Conservation (phyloP, 805 yeast genomes). For the Starmerella kuoi region DNA sequence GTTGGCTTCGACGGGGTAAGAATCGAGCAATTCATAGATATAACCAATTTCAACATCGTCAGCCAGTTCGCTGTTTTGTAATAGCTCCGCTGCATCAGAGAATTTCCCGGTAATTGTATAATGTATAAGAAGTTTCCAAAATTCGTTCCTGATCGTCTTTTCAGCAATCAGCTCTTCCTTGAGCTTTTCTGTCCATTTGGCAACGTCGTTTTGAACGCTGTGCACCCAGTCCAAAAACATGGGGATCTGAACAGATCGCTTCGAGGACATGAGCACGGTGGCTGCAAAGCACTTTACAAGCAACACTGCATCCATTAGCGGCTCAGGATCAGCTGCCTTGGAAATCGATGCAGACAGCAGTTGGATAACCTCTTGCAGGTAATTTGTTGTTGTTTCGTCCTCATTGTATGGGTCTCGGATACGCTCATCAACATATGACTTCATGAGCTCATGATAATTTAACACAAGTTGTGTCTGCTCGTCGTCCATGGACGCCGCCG, state of each 20-base stretch:
- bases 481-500: constrained; percentile 4
- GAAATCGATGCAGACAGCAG: constrained; percentile 5
- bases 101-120: constrained; percentile 8
- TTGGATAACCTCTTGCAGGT: constrained; percentile 7
- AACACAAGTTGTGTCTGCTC: constrained; percentile 10
- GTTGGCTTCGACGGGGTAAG: constrained; percentile 10
- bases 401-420: constrained; percentile 10
- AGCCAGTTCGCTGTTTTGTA: constrained; percentile 1
- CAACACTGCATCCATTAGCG: constrained; percentile 12
- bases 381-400: constrained; percentile 8
- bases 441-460: constrained; percentile 15
- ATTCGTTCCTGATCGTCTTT: neutral
- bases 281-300: constrained; percentile 13
- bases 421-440: constrained; percentile 12
- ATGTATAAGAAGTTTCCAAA: constrained; percentile 10
- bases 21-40: constrained; percentile 4
- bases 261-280: constrained; percentile 5
- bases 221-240: constrained; percentile 10
- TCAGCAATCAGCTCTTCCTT: neutral
- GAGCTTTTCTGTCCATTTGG: constrained; percentile 9
- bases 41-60: neutral
- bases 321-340: constrained; percentile 8
- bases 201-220: constrained; percentile 5
- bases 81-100: constrained; percentile 5
- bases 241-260: neutral